Evolutionary conservation across 2,329 filamentous ascomycete species (phyloP), one percentile per base, ranked within the genome.

Genomic region (Aspergillus aculeatus): DNA sequence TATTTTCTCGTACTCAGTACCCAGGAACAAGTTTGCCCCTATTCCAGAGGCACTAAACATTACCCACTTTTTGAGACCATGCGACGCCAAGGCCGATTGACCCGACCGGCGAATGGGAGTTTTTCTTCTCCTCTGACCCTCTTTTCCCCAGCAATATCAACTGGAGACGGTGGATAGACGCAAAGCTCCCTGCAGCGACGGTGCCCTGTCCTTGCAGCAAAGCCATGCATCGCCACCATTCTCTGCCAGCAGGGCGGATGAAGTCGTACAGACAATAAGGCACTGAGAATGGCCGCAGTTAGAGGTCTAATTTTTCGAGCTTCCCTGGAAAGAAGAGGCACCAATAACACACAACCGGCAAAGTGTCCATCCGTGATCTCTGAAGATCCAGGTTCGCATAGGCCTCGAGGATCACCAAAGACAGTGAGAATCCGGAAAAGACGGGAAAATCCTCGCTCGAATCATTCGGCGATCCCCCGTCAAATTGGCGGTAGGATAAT

Each of bases 71-170:
- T 54, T 52, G 49, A 56, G 44, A 60, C 56, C 31, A 41, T 21
- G n/a, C 54, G 49, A 50, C 53, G 48, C 50, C n/a, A 31, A 38
- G 19, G 53, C 54, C 61, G 51, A 58, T 38, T 41, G 31, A 44
- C 57, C 29, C 32, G 29, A 31, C 47, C 51, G 38, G n/a, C 62
- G 29, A 66, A 66, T 64, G 51, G 63, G 61, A 64, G 61, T 60
- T 56, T 65, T 63, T 54, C 21, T 26, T 11, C 26, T 29, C 26
- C 24, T 16, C n/a, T 29, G 26, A 29, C 26, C 26, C 26, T 29
- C 26, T 29, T 21, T 11, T 53, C 52, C 52, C 21, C 54, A 57
- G 56, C 52, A 59, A 56, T 61, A 51, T 12, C 26, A 19, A 21
- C 26, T 51, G 49, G 49, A 31, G 16, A 32, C 26, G 10, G 21